phyloP scores from a whole-genome alignment of 257 asterid genomes.

The Sherardia arvensis region DNA sequence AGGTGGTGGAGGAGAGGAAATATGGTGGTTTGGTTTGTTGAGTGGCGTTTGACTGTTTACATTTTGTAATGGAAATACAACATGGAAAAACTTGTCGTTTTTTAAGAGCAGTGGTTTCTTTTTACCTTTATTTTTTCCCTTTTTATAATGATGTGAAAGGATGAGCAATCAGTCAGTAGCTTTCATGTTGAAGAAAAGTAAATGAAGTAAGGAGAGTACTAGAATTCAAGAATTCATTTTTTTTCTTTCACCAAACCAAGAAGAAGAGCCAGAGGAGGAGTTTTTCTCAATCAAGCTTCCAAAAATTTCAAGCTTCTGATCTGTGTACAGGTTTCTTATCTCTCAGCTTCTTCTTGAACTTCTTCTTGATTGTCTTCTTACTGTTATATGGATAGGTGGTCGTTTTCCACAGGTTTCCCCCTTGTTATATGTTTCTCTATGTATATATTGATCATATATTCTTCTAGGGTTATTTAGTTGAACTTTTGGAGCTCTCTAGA shows the following conservation, averaged over 20 bases:
- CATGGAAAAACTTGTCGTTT: constrained; percentile 9
- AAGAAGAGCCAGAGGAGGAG: constrained; percentile 14
- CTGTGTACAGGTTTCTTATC: constrained; percentile 8
- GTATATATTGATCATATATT: neutral
- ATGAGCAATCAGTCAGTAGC: constrained; percentile 7
- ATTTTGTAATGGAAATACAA: constrained; percentile 3
- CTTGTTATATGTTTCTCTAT: neutral
- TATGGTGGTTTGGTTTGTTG: constrained; percentile 8
- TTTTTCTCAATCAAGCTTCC: constrained; percentile 4
- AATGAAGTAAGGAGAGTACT: neutral
- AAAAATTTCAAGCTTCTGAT: neutral
- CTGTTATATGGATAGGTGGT: neutral
- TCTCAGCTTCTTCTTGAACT: neutral
- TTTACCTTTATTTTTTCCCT: neutral
- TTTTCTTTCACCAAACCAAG: constrained; percentile 11
- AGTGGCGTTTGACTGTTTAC: constrained; percentile 14
- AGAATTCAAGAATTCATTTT: constrained; percentile 10
- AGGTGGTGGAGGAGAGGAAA: too few species aligned
- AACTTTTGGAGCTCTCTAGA: neutral
- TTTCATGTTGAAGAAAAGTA: constrained; percentile 8
- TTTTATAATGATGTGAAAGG: constrained; percentile 13
- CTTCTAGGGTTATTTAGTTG: too few species aligned
- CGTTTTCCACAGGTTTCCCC: neutral
- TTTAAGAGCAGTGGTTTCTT: neutral
- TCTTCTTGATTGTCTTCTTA: neutral